Conservation (phyloP, 164 flowering plant species). For the Hamamelis virginiana region DNA sequence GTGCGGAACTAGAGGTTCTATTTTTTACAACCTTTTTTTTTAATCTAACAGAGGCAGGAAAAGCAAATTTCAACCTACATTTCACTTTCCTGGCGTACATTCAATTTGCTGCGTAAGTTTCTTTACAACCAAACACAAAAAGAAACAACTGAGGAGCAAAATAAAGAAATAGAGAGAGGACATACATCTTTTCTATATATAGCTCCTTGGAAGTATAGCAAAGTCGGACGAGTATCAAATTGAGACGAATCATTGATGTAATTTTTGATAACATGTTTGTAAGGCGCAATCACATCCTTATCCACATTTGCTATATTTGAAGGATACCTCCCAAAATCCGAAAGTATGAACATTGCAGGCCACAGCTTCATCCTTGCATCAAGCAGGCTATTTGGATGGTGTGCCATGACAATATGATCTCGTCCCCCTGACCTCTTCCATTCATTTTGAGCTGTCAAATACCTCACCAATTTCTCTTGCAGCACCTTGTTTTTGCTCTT, state of each 20-base stretch:
- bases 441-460: constrained; percentile 56
- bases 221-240: constrained; percentile 70
- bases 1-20: no score
- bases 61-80: no score
- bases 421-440: constrained; percentile 88
- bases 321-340: constrained; percentile 97
- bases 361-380: constrained; percentile 78
- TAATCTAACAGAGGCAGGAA: no score
- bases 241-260: constrained; percentile 53
- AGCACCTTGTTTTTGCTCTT: constrained; percentile 46
- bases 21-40: no score
- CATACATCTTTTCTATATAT: constrained; percentile 95
- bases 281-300: constrained; percentile 93
- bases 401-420: constrained; percentile 84
- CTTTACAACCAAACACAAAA: no score
- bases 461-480: constrained; percentile 71
- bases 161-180: constrained; percentile 10
- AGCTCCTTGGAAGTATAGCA: constrained; percentile 93
- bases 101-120: no score
- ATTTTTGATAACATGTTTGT: constrained; percentile 65
- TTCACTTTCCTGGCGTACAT: no score
- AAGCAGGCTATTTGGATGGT: constrained; percentile 90
- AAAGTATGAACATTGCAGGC: constrained; percentile 77
- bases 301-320: constrained; percentile 76
- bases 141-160: not conserved